Conservation (phyloP, 2,329 filamentous ascomycete species). For the Triangularia setosa region DNA sequence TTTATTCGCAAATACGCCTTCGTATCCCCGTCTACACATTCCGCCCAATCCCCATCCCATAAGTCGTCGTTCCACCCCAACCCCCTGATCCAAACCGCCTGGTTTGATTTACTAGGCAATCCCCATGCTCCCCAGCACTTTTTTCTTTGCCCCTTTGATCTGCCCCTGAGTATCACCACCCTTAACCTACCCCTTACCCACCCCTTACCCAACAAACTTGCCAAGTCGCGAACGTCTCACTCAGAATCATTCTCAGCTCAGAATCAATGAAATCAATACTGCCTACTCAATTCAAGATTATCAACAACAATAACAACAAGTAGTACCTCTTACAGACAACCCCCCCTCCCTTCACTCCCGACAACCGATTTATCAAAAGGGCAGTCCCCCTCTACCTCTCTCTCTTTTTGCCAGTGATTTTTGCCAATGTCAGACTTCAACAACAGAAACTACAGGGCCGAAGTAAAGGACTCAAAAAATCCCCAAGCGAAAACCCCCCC, state of each 20-base stretch:
- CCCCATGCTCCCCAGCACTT: background rate
- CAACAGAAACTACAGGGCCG: background rate
- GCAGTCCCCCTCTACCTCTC: background rate
- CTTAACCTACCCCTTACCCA: background rate
- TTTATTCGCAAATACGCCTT: background rate
- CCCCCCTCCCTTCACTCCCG: no score
- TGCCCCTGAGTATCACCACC: background rate
- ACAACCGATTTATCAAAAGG: background rate
- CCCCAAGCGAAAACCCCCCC: background rate
- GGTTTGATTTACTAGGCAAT: background rate
- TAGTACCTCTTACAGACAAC: background rate
- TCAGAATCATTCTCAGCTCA: no score
- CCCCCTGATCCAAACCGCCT: background rate
- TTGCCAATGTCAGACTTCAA: background rate
- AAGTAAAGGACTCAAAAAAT: no score
- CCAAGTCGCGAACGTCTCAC: no score
- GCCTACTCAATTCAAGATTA: background rate
- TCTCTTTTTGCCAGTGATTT: background rate
- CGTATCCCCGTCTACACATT: background rate
- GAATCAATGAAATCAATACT: background rate
- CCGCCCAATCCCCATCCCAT: no score
- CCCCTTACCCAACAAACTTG: background rate
- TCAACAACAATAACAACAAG: background rate
- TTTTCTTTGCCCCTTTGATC: background rate
- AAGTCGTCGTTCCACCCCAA: background rate